Evolutionary conservation across 192 early-diverging fungal species (phyloP), one percentile per base, ranked within the genome.

Genomic region (Coemansia sp.): DNA sequence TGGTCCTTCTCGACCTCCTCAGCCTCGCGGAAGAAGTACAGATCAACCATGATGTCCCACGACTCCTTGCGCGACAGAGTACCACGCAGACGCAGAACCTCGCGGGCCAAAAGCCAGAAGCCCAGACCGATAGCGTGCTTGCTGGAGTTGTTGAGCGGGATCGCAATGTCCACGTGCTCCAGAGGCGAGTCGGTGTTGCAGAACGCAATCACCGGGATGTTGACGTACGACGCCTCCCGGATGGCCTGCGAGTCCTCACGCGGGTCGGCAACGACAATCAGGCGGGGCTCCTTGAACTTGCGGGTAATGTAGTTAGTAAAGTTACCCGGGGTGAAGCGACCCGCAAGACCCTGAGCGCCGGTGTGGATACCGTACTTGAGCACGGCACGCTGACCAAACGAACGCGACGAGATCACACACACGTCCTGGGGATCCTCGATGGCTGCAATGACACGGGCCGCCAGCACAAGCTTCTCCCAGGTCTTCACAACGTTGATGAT

Each of bases 291-390:
- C 86, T 94, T 92, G 93, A 98, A 99, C 68, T 94, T 88, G 72
- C 93, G 92, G 76, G 97, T 99, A 84, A 97, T 99, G 90, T 99
- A 99, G 88, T 99, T 99, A 81, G 97, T 99, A 87, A 99, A 98
- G 86, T 95, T 98, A 90, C 97, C 97, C 67, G 97, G 97, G 73
- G 97, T 99, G 92, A 99, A 99, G 83, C 96, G 93, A 83, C 98
- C 98, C 57, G 95, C 96, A 67, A 99, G 94, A 75, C 96, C 95
- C 86, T 97, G 93, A 67, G 95, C 93, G 70, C 95, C 95, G 75
- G 95, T 99, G 92, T 98, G 92, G 69, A 90, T 89, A 62, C 94
- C 98, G 84, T 90, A 99, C 91, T 99, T 99, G 62, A 97, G 88
- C 67, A 92, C 94, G 61, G 95, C 98, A 85, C 98, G 93, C 88